phyloP scores from a whole-genome alignment of 2,329 filamentous ascomycete genomes.

The Parafenestella ontariensis region DNA sequence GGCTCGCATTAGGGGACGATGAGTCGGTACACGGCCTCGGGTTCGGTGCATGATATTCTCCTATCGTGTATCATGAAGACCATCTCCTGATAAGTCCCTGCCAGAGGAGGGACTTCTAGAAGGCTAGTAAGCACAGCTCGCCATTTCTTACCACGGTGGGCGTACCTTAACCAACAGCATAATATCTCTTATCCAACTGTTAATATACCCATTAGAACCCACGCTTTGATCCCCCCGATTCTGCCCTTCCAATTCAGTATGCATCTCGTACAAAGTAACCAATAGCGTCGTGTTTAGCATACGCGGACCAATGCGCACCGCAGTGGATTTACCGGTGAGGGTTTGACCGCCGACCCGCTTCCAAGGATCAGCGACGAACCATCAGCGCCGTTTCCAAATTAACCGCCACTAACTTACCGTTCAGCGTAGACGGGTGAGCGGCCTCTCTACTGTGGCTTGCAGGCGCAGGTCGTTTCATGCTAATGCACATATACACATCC shows the following conservation, averaged over 20 bases:
- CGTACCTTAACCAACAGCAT: conserved; percentile 8
- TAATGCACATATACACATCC: not conserved
- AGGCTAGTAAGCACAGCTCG: conserved; percentile 4
- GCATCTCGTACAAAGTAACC: not conserved
- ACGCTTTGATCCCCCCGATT: not conserved
- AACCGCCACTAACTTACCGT: conserved; percentile 3
- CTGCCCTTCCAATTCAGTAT: conserved; percentile 8
- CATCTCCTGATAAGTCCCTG: not conserved
- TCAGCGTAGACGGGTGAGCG: not conserved
- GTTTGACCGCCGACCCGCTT: conserved; percentile 8
- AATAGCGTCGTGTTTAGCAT: not conserved
- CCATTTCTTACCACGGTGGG: not conserved
- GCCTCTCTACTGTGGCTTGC: not conserved
- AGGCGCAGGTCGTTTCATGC: not conserved
- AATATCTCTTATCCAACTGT: conserved; percentile 8
- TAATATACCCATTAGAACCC: conserved; percentile 5
- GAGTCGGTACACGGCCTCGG: conserved; percentile 83
- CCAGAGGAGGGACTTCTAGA: conserved; percentile 2
- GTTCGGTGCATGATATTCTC: conserved; percentile 24
- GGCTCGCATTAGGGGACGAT: conserved; percentile 86
- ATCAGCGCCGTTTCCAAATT: conserved; percentile 2
- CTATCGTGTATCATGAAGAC: not conserved
- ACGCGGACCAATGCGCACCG: conserved; percentile 5
- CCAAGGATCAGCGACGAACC: conserved; percentile 10
- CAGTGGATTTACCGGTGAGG: conserved; percentile 14